These are phyloP conservation scores for Pleoardoris graminearum DNA, from an alignment of 2,329 filamentous ascomycete species.

Conservation along the genomic window DNA sequence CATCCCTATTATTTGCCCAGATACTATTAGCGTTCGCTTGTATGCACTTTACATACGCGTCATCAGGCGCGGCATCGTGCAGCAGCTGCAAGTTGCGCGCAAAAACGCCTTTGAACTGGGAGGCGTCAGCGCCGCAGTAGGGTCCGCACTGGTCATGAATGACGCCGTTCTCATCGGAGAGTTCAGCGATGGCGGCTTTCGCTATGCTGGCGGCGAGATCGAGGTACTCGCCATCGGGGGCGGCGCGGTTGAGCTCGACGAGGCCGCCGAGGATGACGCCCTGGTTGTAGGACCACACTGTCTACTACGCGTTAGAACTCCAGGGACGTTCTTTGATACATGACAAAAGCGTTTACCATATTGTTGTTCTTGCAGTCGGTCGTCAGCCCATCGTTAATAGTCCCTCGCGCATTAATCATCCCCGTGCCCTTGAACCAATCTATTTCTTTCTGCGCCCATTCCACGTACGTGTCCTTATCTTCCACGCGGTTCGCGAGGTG, in stretches of 20 bases:
- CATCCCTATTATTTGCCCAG: constrained; percentile 62
- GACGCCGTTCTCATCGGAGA: constrained; percentile 45
- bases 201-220: constrained; percentile 45
- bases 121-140: constrained; percentile 49
- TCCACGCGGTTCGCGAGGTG: constrained; percentile 58
- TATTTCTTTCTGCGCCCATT: constrained; percentile 54
- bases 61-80: constrained; percentile 55
- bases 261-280: constrained; percentile 64
- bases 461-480: constrained; percentile 46
- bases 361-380: constrained; percentile 58
- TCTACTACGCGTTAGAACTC: constrained; percentile 15
- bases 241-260: constrained; percentile 55
- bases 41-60: constrained; percentile 59
- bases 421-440: constrained; percentile 55
- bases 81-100: constrained; percentile 65
- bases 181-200: constrained; percentile 40
- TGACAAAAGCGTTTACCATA: constrained; percentile 23
- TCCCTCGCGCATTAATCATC: constrained; percentile 53
- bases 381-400: constrained; percentile 59
- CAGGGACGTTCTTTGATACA: constrained; percentile 36
- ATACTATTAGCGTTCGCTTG: constrained; percentile 66
- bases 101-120: constrained; percentile 75
- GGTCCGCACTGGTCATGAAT: constrained; percentile 48
- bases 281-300: constrained; percentile 61
- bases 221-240: constrained; percentile 41